A percentile compares a stretch with the other conserved stretches of the same genome.
These are phyloP conservation scores for Corylus americana DNA, from an alignment of 306 rosid species.

Conservation along the genomic window DNA sequence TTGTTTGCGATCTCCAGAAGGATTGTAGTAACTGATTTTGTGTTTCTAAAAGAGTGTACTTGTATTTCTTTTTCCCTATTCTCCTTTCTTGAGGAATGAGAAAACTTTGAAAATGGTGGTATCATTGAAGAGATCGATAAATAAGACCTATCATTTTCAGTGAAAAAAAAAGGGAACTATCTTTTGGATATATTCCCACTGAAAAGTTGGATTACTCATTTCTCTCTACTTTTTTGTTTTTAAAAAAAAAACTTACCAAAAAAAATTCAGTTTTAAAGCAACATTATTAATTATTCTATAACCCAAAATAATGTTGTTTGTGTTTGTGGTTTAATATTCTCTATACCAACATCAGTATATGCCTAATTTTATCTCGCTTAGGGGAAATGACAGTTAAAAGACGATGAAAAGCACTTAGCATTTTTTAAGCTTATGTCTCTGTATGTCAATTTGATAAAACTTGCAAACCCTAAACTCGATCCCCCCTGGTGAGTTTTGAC, in stretches of 20 bases:
- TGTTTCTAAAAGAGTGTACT: background rate
- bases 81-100: background rate
- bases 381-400: background rate
- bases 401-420: background rate
- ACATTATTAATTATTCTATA: background rate
- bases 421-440: background rate
- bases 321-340: background rate
- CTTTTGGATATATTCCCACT: background rate
- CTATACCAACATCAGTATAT: too few relatives aligned
- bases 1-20: background rate
- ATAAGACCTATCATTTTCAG: too few relatives aligned
- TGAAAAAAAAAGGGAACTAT: background rate
- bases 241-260: too few relatives aligned
- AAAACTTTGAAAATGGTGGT: background rate
- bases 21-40: background rate
- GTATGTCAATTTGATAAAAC: background rate
- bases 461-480: background rate
- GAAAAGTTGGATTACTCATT: background rate
- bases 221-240: background rate
- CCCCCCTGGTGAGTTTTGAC: too few relatives aligned
- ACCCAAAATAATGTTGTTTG: background rate
- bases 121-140: background rate
- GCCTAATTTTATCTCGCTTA: background rate
- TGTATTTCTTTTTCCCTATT: too few relatives aligned
- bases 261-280: background rate